Evolutionary conservation across 108 stramenopile species (phyloP).

Genomic region (Skeletonema tropicum): DNA sequence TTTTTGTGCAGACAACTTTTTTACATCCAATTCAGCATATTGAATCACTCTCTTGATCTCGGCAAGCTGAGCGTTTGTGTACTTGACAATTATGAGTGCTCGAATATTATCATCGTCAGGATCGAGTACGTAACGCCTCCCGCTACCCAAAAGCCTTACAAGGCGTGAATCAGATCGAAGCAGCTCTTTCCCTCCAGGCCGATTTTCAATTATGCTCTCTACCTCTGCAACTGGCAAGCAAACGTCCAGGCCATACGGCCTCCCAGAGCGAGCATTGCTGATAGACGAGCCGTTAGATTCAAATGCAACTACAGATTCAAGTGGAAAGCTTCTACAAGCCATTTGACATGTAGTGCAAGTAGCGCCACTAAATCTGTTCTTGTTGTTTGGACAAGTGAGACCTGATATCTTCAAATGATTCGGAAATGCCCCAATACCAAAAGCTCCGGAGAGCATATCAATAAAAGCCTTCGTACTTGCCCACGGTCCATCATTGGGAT

Average conservation of each 20-base stretch:
- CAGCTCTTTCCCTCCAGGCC: constrained; percentile 7
- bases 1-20: background rate
- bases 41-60: constrained; percentile 2
- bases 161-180: background rate
- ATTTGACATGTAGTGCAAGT: background rate
- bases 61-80: background rate
- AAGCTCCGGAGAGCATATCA: background rate
- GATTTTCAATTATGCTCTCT: background rate
- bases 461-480: background rate
- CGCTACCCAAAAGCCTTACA: constrained; percentile 7
- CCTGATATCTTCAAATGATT: constrained; percentile 4
- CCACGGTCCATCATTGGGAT: background rate
- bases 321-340: constrained; percentile 8
- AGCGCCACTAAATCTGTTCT: no score
- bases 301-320: constrained; percentile 9
- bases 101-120: background rate
- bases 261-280: background rate
- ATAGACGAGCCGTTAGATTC: background rate
- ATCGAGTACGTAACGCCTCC: background rate
- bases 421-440: background rate
- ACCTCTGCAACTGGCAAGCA: background rate
- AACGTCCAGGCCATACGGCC: constrained; percentile 2
- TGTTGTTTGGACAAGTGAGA: background rate
- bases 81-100: constrained; percentile 9
- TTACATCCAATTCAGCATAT: background rate